These are phyloP conservation scores for Fragilariopsis cylindrus DNA, from an alignment of 108 stramenopile genomes.

Conservation along the genomic window DNA sequence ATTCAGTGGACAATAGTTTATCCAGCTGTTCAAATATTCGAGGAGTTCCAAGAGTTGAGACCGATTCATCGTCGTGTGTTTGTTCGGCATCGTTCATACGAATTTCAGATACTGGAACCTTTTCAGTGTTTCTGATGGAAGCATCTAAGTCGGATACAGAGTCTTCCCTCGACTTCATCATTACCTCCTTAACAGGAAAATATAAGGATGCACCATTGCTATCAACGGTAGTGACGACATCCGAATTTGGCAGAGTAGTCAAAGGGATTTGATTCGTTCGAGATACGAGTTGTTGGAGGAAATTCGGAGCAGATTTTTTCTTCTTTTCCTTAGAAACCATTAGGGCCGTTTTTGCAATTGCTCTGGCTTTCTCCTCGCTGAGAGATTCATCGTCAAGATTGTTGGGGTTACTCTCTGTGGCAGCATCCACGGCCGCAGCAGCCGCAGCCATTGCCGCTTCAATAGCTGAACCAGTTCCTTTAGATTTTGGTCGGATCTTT, in stretches of 20 bases:
- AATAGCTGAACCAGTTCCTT: conserved; percentile 1
- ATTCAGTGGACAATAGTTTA: background rate
- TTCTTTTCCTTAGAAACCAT: conserved; percentile 14
- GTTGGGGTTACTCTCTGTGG: background rate
- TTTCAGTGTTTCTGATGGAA: conserved; percentile 13
- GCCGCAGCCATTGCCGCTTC: conserved; percentile 12
- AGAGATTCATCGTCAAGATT: background rate
- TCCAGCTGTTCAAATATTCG: conserved; percentile 20
- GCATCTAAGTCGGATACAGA: conserved; percentile 32
- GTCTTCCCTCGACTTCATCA: conserved; percentile 8
- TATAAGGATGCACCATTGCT: background rate
- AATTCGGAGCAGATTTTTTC: background rate
- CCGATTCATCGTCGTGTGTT: conserved; percentile 18
- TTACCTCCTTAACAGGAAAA: conserved; percentile 31
- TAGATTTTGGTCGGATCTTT: conserved; percentile 25
- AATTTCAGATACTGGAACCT: conserved; percentile 26
- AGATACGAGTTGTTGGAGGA: no score
- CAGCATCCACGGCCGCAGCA: conserved; percentile 7
- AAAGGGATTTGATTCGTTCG: no score
- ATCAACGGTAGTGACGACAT: background rate
- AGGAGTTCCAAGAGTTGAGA: conserved; percentile 37
- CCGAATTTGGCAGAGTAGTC: no score
- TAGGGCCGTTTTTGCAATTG: conserved; percentile 23
- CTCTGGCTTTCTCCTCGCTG: conserved; percentile 16
- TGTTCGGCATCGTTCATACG: conserved; percentile 12